Evolutionary conservation across 768 basidiomycete species (phyloP).

Genomic region (Tylopilus subfusipes): DNA sequence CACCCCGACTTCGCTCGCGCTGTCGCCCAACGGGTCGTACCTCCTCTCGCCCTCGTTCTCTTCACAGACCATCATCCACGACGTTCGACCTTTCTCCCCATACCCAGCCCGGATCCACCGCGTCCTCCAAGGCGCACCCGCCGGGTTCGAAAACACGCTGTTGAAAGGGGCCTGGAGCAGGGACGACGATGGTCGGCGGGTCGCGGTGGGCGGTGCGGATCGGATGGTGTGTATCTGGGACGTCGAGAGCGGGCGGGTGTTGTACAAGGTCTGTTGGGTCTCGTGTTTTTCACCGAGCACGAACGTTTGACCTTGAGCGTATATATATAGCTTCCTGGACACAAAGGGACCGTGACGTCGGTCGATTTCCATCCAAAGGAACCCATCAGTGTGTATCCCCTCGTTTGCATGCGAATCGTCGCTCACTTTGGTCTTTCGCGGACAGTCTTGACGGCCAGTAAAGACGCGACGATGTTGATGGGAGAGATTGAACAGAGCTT

Average conservation of each 20-base stretch:
- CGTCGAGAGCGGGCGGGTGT: constrained; percentile 67
- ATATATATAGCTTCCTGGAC: constrained; percentile 75
- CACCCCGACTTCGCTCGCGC: constrained; percentile 87
- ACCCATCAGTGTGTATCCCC: constrained; percentile 72
- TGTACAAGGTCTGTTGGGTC: constrained; percentile 66
- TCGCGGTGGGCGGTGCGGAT: constrained; percentile 88
- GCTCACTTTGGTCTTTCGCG: background rate
- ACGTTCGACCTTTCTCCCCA: constrained; percentile 91
- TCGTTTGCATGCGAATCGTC: background rate
- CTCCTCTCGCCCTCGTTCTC: constrained; percentile 90
- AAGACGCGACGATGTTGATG: constrained; percentile 88
- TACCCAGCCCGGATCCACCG: constrained; percentile 80
- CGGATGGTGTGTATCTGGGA: constrained; percentile 86
- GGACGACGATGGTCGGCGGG: constrained; percentile 76
- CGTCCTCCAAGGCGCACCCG: constrained; percentile 76
- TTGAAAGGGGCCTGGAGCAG: constrained; percentile 85
- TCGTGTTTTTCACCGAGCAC: background rate
- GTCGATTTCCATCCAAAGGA: constrained; percentile 97
- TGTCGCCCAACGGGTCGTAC: constrained; percentile 86
- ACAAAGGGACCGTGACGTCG: constrained; percentile 94
- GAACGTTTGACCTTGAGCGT: background rate
- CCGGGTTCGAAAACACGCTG: constrained; percentile 89
- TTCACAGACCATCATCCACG: constrained; percentile 85
- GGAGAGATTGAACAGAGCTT: constrained; percentile 82
- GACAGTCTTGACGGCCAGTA: constrained; percentile 85